Conservation (phyloP, 2,329 filamentous ascomycete genomes). For the Colletotrichum zoysiae region DNA sequence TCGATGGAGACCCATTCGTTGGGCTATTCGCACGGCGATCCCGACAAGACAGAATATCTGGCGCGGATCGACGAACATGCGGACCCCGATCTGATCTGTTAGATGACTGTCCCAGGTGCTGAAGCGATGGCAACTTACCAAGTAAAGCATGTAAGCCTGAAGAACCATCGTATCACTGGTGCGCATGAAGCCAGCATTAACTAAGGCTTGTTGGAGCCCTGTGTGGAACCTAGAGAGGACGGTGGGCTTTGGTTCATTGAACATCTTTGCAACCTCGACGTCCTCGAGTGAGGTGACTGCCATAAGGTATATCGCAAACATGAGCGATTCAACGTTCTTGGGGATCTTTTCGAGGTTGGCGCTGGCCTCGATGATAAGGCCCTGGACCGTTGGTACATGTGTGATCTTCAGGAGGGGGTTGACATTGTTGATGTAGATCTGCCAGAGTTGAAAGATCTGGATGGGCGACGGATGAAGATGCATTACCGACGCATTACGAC, state of each 20-base stretch:
- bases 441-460: conserved; percentile 75
- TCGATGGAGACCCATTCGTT: conserved; percentile 76
- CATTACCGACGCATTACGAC: conserved; percentile 57
- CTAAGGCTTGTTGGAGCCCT: conserved; percentile 73
- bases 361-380: conserved; percentile 72
- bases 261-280: conserved; percentile 62
- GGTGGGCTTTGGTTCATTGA: conserved; percentile 65
- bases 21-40: conserved; percentile 75
- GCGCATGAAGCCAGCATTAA: conserved; percentile 76
- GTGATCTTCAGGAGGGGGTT: conserved; percentile 77
- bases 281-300: conserved; percentile 71
- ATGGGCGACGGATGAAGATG: conserved; percentile 66
- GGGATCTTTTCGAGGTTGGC: conserved; percentile 66
- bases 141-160: conserved; percentile 76
- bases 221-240: conserved; percentile 67
- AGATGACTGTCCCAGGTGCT: conserved; percentile 6
- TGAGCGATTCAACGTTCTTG: conserved; percentile 72
- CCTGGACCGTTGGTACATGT: conserved; percentile 74
- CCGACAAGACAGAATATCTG: conserved; percentile 73
- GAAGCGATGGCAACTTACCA: conserved; percentile 61
- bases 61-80: conserved; percentile 70
- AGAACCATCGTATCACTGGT: conserved; percentile 74
- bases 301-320: conserved; percentile 75
- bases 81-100: conserved; percentile 55
- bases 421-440: conserved; percentile 77